These are phyloP conservation scores for Bimuria novae-zelandiae DNA, from an alignment of 2,329 filamentous ascomycete genomes.

Conservation along the genomic window DNA sequence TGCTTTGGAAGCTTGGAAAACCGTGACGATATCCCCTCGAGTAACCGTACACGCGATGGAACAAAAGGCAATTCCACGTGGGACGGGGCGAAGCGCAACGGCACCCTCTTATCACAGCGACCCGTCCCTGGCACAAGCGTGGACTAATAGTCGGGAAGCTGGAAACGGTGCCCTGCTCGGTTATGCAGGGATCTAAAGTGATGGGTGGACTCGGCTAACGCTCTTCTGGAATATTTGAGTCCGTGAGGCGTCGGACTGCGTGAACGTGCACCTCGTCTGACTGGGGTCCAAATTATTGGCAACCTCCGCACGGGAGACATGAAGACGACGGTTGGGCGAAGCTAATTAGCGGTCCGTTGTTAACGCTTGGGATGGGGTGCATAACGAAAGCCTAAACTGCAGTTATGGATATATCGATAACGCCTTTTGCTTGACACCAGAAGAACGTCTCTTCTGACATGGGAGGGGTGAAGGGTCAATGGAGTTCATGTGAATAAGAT, in stretches of 20 bases:
- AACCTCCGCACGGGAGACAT: neutral
- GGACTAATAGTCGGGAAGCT: constrained; percentile 15
- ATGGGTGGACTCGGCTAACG: constrained; percentile 9
- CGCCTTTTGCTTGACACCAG: neutral
- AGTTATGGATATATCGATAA: neutral
- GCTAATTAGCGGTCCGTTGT: neutral
- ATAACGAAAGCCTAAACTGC: neutral
- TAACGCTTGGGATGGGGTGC: neutral
- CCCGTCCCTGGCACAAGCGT: constrained; percentile 5
- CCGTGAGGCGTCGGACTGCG: constrained; percentile 1
- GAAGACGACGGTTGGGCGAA: neutral
- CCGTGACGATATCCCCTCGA: neutral
- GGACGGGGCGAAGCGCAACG: constrained; percentile 7
- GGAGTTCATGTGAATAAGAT: neutral
- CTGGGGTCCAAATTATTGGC: constrained; percentile 9
- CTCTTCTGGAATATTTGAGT: constrained; percentile 10
- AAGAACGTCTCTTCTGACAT: neutral
- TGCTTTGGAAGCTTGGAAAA: neutral
- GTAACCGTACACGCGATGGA: constrained; percentile 1
- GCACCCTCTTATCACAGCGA: constrained; percentile 10
- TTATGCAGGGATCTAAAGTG: constrained; percentile 2
- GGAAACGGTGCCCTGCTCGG: constrained; percentile 8
- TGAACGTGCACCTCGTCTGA: constrained; percentile 10
- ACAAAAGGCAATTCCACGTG: constrained; percentile 7
- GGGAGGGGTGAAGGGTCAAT: neutral